A percentile compares a stretch with the other conserved stretches of the same genome.
phyloP scores from a whole-genome alignment of 768 basidiomycete species.

The Asterophora parasitica region DNA sequence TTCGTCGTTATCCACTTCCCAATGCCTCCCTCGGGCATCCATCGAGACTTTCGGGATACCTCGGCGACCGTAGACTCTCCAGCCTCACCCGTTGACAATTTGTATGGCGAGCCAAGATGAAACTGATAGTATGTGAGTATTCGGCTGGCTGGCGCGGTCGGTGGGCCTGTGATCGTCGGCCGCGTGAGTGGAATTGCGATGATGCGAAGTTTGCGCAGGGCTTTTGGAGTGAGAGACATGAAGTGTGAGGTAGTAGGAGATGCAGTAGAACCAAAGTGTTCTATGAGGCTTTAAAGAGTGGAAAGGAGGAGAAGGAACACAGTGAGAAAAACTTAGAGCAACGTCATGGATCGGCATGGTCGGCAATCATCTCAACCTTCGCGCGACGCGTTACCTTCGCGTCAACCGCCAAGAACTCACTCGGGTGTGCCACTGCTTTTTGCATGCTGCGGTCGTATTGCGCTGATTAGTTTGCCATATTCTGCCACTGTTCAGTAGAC shows the following conservation, averaged over 20 bases:
- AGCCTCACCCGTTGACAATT: conserved; percentile 18
- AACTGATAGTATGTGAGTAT: conserved; percentile 41
- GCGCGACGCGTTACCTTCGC: no score
- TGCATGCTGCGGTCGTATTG: no score
- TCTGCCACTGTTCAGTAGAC: no score
- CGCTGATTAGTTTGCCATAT: no score
- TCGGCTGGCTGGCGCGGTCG: conserved; percentile 9
- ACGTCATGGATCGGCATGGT: conserved; percentile 9
- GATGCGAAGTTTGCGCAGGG: conserved; percentile 36
- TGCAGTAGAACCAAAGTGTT: neutral
- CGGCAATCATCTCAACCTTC: no score
- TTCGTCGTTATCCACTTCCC: conserved; percentile 48
- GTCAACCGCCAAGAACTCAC: no score
- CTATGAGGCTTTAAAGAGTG: neutral
- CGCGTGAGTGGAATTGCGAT: conserved; percentile 43
- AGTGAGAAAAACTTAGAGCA: neutral
- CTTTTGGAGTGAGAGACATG: conserved; percentile 20
- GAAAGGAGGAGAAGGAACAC: neutral
- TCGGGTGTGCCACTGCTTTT: no score
- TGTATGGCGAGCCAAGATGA: conserved; percentile 27
- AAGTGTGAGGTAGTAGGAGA: neutral
- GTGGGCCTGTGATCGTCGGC: conserved; percentile 16
- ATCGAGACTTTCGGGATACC: conserved; percentile 20
- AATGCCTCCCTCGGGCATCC: conserved; percentile 38
- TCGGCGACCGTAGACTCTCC: conserved; percentile 18